Conservation (phyloP, 2,329 filamentous ascomycete genomes). For the Colletotrichum brevisporum region DNA sequence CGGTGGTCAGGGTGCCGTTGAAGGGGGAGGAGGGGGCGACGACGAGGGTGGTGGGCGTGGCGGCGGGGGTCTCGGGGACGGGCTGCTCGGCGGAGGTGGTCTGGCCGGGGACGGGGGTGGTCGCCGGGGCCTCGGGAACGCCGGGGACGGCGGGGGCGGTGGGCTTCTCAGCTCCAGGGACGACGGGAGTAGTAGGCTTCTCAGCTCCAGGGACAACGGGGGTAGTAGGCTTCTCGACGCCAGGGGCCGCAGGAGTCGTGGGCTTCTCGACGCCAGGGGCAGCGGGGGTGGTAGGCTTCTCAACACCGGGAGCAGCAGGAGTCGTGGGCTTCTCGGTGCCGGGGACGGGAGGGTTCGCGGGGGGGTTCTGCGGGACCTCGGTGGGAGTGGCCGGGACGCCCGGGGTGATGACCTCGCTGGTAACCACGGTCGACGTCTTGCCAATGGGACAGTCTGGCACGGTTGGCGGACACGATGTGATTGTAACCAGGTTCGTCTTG, state of each 20-base stretch:
- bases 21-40: constrained; percentile 26
- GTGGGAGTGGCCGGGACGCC: constrained; percentile 18
- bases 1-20: constrained; percentile 30
- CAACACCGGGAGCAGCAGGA: constrained; percentile 21
- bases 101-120: constrained; percentile 8
- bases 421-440: constrained; percentile 51
- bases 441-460: constrained; percentile 52
- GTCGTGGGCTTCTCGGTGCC: constrained; percentile 12
- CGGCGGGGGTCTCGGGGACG: constrained; percentile 15
- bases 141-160: constrained; percentile 2
- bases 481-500: constrained; percentile 53
- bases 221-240: constrained; percentile 47
- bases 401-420: constrained; percentile 54
- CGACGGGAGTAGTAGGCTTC: constrained; percentile 53
- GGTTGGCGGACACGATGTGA: constrained; percentile 68
- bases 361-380: constrained; percentile 30
- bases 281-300: constrained; percentile 36
- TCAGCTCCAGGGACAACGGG: constrained; percentile 59
- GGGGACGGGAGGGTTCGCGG: constrained; percentile 5
- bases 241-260: constrained; percentile 51
- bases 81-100: constrained; percentile 19
- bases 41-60: constrained; percentile 28
- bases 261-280: constrained; percentile 48
- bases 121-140: not conserved
- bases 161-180: constrained; percentile 11